Conservation (phyloP, 2,329 filamentous ascomycete species). For the Raffaelea deltoideospora region DNA sequence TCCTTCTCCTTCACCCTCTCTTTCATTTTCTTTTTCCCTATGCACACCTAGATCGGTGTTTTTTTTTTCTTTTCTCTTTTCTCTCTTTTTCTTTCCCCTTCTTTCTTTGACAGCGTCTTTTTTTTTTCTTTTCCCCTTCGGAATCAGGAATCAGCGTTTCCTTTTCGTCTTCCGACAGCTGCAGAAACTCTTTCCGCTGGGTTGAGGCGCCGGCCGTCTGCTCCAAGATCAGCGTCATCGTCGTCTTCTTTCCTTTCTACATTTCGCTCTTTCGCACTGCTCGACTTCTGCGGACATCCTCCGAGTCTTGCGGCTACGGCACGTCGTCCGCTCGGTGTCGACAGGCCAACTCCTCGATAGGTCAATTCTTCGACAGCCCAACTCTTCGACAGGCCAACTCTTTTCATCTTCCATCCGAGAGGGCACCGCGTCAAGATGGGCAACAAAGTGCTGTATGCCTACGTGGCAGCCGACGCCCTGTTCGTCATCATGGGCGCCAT, state of each 20-base stretch:
- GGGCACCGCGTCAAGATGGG: constrained; percentile 24
- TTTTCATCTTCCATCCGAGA: no score
- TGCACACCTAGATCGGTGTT: not conserved
- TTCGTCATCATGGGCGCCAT: constrained; percentile 39
- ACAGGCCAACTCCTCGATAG: not conserved
- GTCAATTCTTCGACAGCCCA: no score
- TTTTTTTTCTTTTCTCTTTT: not conserved
- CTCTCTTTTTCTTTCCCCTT: not conserved
- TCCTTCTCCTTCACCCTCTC: not conserved
- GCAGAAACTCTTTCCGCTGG: not conserved
- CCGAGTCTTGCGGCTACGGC: not conserved
- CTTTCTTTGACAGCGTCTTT: not conserved
- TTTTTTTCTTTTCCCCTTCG: not conserved
- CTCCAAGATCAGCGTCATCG: no score
- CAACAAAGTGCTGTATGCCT: constrained; percentile 37
- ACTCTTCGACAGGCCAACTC: no score
- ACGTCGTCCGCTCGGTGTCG: no score
- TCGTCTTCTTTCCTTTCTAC: not conserved
- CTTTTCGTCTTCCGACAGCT: no score
- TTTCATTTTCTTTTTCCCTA: not conserved
- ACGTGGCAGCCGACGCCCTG: constrained; percentile 30
- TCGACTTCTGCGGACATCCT: no score
- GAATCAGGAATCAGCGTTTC: no score
- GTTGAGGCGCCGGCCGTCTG: constrained; percentile 6
- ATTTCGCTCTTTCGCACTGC: not conserved